These are phyloP conservation scores for Fusarium guadeloupense DNA, from an alignment of 2,329 filamentous ascomycete species.

Conservation along the genomic window DNA sequence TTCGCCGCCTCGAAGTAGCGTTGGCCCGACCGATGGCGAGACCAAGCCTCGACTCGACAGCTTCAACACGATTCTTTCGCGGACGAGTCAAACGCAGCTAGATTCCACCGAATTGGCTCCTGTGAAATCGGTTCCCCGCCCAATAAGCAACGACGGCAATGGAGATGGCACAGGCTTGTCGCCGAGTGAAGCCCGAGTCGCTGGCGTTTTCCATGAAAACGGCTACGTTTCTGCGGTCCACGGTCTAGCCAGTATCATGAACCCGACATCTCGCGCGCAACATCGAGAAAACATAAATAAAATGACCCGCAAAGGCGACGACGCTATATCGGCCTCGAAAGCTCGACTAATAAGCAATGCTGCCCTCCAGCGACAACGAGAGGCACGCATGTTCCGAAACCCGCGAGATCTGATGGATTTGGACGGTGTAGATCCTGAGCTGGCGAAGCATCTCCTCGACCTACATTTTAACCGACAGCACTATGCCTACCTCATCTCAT, in stretches of 20 bases:
- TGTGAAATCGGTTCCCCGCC: conserved; percentile 36
- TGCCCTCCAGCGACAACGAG: conserved; percentile 47
- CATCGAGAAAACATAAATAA: conserved; percentile 45
- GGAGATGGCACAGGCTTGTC: conserved; percentile 45
- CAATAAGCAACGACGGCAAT: conserved; percentile 44
- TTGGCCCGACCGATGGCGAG: conserved; percentile 41
- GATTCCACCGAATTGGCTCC: conserved; percentile 25
- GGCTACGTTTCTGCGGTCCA: conserved; percentile 49
- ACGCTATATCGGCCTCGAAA: conserved; percentile 44
- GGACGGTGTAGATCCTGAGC: conserved; percentile 47
- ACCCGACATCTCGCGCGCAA: conserved; percentile 43
- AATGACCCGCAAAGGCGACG: conserved; percentile 41
- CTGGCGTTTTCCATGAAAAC: conserved; percentile 49
- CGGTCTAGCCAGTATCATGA: conserved; percentile 49
- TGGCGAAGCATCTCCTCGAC: conserved; percentile 51
- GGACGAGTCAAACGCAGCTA: conserved; percentile 19
- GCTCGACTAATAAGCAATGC: conserved; percentile 50
- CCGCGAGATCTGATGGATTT: conserved; percentile 47
- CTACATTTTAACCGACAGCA: conserved; percentile 52
- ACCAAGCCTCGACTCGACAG: conserved; percentile 39
- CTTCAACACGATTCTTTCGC: conserved; percentile 39
- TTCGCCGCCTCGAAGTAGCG: conserved; percentile 42
- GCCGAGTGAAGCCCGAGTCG: conserved; percentile 48
- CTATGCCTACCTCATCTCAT: conserved; percentile 50
- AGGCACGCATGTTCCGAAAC: conserved; percentile 44